Percentiles rank a stretch among this genome's conserved stretches.
These are phyloP conservation scores for Gossypium davidsonii DNA, from an alignment of 441 rosid genomes.

Conservation along the genomic window DNA sequence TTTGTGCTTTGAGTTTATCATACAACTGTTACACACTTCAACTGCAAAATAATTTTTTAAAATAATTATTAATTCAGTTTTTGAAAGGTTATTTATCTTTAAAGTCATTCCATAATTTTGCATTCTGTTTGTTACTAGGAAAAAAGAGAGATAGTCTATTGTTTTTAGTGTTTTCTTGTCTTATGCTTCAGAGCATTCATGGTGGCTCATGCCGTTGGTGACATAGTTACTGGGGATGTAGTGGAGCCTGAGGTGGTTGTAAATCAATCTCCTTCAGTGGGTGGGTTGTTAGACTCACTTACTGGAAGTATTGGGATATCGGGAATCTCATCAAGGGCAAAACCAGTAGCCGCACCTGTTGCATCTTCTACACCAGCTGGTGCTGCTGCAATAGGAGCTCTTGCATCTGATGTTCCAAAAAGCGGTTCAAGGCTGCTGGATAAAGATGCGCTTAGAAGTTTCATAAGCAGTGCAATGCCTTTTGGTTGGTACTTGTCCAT, in stretches of 20 bases:
- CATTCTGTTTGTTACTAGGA: not conserved
- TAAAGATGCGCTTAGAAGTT: slow-evolving; percentile 70
- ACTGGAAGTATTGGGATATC: slow-evolving; percentile 91
- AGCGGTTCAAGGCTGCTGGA: slow-evolving; percentile 66
- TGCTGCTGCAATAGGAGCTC: slow-evolving; percentile 42
- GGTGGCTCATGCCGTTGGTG: slow-evolving; percentile 87
- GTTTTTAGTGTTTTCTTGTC: slow-evolving; percentile 9
- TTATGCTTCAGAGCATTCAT: slow-evolving; percentile 58
- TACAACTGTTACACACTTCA: not conserved
- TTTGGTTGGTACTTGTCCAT: slow-evolving; percentile 64
- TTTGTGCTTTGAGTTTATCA: not conserved
- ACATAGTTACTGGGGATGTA: slow-evolving; percentile 65
- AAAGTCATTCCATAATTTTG: not conserved
- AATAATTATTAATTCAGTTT: not conserved
- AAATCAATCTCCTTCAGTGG: slow-evolving; percentile 68
- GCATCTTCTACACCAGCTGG: slow-evolving; percentile 58
- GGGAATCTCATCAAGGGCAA: slow-evolving; percentile 73
- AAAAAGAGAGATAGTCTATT: not conserved
- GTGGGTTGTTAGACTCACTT: slow-evolving; percentile 88
- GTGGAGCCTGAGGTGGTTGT: slow-evolving; percentile 84
- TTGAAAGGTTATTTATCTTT: not conserved
- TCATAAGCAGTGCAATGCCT: slow-evolving; percentile 76
- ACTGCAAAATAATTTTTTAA: not conserved
- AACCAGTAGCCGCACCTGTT: slow-evolving; percentile 75
- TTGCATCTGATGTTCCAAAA: slow-evolving; percentile 62